A percentile compares a stretch with the other conserved stretches of the same genome.
These are phyloP conservation scores for Dunaliella primolecta DNA, from an alignment of 139 green algal genomes.

Conservation along the genomic window DNA sequence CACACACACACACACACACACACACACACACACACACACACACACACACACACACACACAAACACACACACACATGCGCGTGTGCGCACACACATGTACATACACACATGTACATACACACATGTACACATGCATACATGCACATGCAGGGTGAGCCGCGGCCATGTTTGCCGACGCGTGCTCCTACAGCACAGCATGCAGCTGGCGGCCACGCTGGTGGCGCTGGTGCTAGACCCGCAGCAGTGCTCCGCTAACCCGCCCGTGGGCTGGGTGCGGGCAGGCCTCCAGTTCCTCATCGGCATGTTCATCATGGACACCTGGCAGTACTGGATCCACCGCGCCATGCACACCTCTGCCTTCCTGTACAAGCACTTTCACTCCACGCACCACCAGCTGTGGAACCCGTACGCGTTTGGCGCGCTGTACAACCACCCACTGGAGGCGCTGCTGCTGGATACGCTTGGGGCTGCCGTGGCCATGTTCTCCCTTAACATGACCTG, in stretches of 20 bases:
- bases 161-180: slow-evolving; percentile 54
- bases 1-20: no score
- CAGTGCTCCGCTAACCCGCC: slow-evolving; percentile 28
- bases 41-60: neutral
- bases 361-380: slow-evolving; percentile 68
- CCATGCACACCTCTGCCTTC: slow-evolving; percentile 53
- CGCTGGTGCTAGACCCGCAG: slow-evolving; percentile 38
- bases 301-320: slow-evolving; percentile 73
- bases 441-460: slow-evolving; percentile 60
- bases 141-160: slow-evolving; percentile 2
- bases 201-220: slow-evolving; percentile 17
- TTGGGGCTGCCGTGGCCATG: slow-evolving; percentile 53
- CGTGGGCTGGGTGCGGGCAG: slow-evolving; percentile 9
- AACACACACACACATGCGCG: neutral
- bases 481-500: slow-evolving; percentile 49
- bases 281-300: slow-evolving; percentile 43
- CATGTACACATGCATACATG: neutral
- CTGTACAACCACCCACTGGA: slow-evolving; percentile 74
- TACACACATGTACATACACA: neutral
- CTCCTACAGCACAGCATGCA: slow-evolving; percentile 65
- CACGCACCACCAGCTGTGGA: slow-evolving; percentile 56
- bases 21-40: neutral
- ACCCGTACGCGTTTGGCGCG: slow-evolving; percentile 61
- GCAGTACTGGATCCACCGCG: slow-evolving; percentile 71
- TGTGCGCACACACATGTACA: neutral